A percentile compares a stretch with the other conserved stretches of the same genome.
Evolutionary conservation across 2,329 filamentous ascomycete genomes (phyloP).

Genomic region (Helminthosporium solani): DNA sequence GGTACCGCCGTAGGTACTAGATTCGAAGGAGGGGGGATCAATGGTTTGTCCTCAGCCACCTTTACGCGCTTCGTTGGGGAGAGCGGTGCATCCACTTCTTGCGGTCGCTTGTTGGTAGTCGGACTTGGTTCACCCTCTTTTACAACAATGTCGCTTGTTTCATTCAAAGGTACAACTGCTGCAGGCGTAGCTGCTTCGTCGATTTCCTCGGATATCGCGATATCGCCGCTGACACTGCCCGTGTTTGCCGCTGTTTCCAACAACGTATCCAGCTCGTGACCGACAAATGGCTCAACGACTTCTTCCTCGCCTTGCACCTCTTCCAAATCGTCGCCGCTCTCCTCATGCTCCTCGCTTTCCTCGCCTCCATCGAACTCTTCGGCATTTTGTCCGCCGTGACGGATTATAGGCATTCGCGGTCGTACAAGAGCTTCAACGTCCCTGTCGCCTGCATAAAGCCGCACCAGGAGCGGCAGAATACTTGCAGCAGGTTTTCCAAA

Average conservation of each 20-base stretch:
- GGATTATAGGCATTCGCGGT: conserved; percentile 50
- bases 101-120: conserved; percentile 26
- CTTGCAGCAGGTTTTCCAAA: conserved; percentile 64
- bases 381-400: conserved; percentile 20
- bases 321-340: conserved; percentile 18
- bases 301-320: conserved; percentile 20
- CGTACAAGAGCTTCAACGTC: conserved; percentile 70
- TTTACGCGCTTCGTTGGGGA: conserved; percentile 36
- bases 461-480: conserved; percentile 76
- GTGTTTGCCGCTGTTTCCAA: conserved; percentile 19
- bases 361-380: conserved; percentile 22
- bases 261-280: conserved; percentile 28
- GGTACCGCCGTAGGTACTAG: conserved; percentile 1
- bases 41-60: conserved; percentile 4
- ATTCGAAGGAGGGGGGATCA: conserved; percentile 4
- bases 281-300: conserved; percentile 48
- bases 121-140: too few species aligned
- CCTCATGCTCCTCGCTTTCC: conserved; percentile 25
- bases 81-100: conserved; percentile 17
- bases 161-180: background rate
- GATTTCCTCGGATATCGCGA: conserved; percentile 16
- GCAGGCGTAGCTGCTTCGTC: background rate
- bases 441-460: conserved; percentile 60
- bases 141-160: background rate
- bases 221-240: conserved; percentile 12